These are phyloP conservation scores for Nicotiana attenuata DNA, from an alignment of 257 asterid species.

Conservation along the genomic window DNA sequence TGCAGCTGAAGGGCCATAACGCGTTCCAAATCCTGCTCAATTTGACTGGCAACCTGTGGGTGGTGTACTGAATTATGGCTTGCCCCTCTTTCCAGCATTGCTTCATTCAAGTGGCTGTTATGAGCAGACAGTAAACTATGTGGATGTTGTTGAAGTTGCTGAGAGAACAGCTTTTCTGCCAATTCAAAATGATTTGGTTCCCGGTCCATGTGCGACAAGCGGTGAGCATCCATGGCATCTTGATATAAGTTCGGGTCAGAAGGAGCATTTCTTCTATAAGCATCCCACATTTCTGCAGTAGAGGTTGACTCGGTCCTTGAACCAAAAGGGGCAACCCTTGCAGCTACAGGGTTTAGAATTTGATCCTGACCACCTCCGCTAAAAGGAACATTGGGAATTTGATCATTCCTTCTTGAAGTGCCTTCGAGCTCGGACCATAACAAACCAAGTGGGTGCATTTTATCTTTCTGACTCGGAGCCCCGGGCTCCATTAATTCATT, in stretches of 20 bases:
- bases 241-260: conserved; percentile 52
- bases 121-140: conserved; percentile 48
- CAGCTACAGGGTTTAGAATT: conserved; percentile 39
- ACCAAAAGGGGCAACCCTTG: conserved; percentile 42
- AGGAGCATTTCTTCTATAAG: conserved; percentile 39
- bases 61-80: conserved; percentile 52
- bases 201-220: conserved; percentile 44
- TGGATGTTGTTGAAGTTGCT: conserved; percentile 54
- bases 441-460: conserved; percentile 70
- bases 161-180: conserved; percentile 59
- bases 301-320: conserved; percentile 35
- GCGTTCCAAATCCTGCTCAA: conserved; percentile 58
- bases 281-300: conserved; percentile 59
- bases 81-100: conserved; percentile 47
- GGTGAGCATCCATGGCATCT: conserved; percentile 47
- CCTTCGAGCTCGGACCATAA: conserved; percentile 93
- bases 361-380: conserved; percentile 39
- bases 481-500: conserved; percentile 39
- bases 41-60: conserved; percentile 49
- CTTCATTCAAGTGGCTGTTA: conserved; percentile 47
- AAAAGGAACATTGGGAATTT: conserved; percentile 25
- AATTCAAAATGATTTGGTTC: conserved; percentile 49
- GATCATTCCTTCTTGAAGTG: conserved; percentile 52
- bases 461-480: conserved; percentile 39
- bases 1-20: conserved; percentile 63